phyloP scores from a whole-genome alignment of 768 basidiomycete genomes.

The Psilocybe cyanescens region DNA sequence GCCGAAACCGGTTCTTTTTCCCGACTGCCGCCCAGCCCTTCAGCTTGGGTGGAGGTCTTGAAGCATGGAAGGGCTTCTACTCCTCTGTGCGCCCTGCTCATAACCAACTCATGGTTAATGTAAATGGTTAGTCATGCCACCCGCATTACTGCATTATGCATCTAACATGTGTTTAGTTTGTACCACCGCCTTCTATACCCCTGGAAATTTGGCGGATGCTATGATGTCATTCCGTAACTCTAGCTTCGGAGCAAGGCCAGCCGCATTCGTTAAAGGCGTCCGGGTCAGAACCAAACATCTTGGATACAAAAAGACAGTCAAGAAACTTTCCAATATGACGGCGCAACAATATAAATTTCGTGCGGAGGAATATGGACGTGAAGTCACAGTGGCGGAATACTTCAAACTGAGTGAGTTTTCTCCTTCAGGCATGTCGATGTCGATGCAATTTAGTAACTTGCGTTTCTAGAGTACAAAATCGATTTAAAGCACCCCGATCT shows the following conservation, averaged over 20 bases:
- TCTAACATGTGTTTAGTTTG: constrained; percentile 38
- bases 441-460: constrained; percentile 24
- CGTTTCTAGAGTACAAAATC: constrained; percentile 64
- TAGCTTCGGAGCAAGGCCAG: constrained; percentile 61
- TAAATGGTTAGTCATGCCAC: constrained; percentile 55
- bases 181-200: constrained; percentile 63
- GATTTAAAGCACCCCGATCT: constrained; percentile 51
- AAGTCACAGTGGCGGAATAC: constrained; percentile 65
- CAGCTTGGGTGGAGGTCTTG: constrained; percentile 55
- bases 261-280: constrained; percentile 68
- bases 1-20: constrained; percentile 72
- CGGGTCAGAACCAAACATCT: constrained; percentile 71
- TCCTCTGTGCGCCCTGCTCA: constrained; percentile 62
- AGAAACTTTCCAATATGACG: constrained; percentile 50
- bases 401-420: constrained; percentile 63
- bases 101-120: constrained; percentile 65
- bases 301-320: constrained; percentile 76
- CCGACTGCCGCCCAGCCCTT: constrained; percentile 50
- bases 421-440: constrained; percentile 19
- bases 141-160: constrained; percentile 7
- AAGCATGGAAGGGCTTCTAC: constrained; percentile 62
- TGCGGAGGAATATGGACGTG: constrained; percentile 56
- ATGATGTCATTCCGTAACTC: constrained; percentile 56
- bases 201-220: constrained; percentile 67
- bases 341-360: constrained; percentile 56